A percentile compares a stretch with the other conserved stretches of the same genome.
Evolutionary conservation across 2,329 filamentous ascomycete genomes (phyloP).

Genomic region (Colletotrichum shisoi): DNA sequence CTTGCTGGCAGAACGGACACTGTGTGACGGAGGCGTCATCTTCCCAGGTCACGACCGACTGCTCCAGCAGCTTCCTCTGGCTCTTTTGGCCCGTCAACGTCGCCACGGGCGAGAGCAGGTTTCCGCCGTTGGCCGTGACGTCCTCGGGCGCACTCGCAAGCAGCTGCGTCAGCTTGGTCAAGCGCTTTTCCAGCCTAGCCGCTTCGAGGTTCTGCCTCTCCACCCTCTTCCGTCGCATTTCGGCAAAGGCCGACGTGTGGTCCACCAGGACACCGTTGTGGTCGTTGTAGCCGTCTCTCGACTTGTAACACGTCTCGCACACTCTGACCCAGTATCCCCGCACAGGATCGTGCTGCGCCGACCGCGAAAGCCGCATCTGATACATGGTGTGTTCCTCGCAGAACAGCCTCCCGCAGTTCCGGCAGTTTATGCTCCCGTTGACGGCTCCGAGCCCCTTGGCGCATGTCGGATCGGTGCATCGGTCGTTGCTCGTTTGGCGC

Average conservation of each 20-base stretch:
- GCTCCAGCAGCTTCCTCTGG: slow-evolving; percentile 81
- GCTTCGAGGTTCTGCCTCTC: slow-evolving; percentile 89
- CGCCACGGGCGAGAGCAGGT: slow-evolving; percentile 67
- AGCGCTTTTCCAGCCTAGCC: slow-evolving; percentile 85
- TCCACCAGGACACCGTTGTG: slow-evolving; percentile 76
- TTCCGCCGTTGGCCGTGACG: slow-evolving; percentile 61
- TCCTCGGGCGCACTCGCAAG: slow-evolving; percentile 79
- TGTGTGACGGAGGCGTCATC: slow-evolving; percentile 81
- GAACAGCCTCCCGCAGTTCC: slow-evolving; percentile 90
- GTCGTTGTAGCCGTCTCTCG: slow-evolving; percentile 93
- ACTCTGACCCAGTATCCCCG: slow-evolving; percentile 92
- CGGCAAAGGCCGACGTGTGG: slow-evolving; percentile 74
- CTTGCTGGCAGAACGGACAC: slow-evolving; percentile 95
- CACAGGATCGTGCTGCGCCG: slow-evolving; percentile 87
- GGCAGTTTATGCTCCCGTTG: slow-evolving; percentile 88
- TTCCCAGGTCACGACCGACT: slow-evolving; percentile 94
- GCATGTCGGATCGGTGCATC: slow-evolving; percentile 87
- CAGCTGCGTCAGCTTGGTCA: slow-evolving; percentile 88
- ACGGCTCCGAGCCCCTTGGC: slow-evolving; percentile 79
- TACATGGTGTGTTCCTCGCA: slow-evolving; percentile 99
- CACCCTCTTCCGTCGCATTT: slow-evolving; percentile 76
- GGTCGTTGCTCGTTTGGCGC: slow-evolving; percentile 73
- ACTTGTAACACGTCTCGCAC: slow-evolving; percentile 99
- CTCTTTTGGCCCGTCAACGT: slow-evolving; percentile 73
- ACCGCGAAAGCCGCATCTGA: slow-evolving; percentile 94